Conservation (phyloP, 1,139 yeast genomes). For the Yamadazyma dendronema region DNA sequence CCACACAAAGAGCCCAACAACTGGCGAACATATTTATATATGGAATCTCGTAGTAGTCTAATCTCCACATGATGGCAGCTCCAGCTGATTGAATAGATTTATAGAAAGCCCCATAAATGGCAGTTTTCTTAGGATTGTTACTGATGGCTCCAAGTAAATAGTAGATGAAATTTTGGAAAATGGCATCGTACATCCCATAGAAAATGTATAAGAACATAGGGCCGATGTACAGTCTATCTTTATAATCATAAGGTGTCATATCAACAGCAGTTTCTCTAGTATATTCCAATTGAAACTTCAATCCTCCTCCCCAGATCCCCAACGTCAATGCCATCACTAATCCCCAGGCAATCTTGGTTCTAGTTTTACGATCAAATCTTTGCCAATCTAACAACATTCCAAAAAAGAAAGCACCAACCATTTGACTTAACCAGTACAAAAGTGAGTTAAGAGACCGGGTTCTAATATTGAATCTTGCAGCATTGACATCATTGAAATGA, state of each 20-base stretch:
- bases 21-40: conserved; percentile 50
- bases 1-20: conserved; percentile 55
- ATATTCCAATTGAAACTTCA: conserved; percentile 47
- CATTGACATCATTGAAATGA: conserved; percentile 60
- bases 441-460: conserved; percentile 61
- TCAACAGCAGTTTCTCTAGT: conserved; percentile 38
- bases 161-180: conserved; percentile 56
- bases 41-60: conserved; percentile 45
- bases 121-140: conserved; percentile 55
- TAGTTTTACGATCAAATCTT: conserved; percentile 36
- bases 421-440: conserved; percentile 61
- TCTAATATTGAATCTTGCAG: conserved; percentile 55
- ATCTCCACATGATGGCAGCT: conserved; percentile 55
- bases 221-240: conserved; percentile 47
- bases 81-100: conserved; percentile 66
- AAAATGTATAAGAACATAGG: conserved; percentile 62
- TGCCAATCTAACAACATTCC: conserved; percentile 50
- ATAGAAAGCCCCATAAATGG: conserved; percentile 62
- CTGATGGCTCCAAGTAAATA: conserved; percentile 61
- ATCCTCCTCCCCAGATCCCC: conserved; percentile 65
- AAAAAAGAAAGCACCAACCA: conserved; percentile 53
- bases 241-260: conserved; percentile 41
- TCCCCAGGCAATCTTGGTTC: conserved; percentile 50
- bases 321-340: conserved; percentile 41
- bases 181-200: conserved; percentile 58